A percentile compares a stretch with the other conserved stretches of the same genome.
phyloP scores from a whole-genome alignment of 1,284 basidiomycete species.

The Takashimella tepidaria region DNA sequence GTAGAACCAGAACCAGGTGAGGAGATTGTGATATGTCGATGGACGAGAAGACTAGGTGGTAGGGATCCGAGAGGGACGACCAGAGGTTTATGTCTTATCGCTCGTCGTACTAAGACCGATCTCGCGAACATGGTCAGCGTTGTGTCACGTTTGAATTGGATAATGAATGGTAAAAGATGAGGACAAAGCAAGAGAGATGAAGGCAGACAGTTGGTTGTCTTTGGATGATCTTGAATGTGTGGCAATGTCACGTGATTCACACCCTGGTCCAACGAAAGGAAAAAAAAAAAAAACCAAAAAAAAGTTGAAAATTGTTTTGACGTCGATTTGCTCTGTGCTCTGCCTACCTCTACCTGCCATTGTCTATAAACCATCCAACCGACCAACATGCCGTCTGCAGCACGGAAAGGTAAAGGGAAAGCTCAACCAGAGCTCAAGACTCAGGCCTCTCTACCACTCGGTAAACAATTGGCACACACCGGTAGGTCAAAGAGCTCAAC shows the following conservation, averaged over 20 bases:
- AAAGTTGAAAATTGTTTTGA: neutral
- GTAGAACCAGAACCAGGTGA: neutral
- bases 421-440: constrained; percentile 26
- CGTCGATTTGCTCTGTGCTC: neutral
- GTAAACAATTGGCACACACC: constrained; percentile 83
- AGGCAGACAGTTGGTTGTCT: too few species aligned
- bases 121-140: neutral
- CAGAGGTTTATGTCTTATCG: neutral
- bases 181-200: too few species aligned
- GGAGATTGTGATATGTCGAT: neutral
- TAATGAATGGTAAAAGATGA: too few species aligned
- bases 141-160: too few species aligned
- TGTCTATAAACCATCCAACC: too few species aligned
- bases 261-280: too few species aligned
- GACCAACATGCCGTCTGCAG: neutral
- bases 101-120: neutral
- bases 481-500: too few species aligned
- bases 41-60: neutral
- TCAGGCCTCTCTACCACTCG: constrained; percentile 56
- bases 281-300: too few species aligned
- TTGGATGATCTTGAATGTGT: too few species aligned
- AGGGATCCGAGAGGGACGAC: neutral
- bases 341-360: neutral
- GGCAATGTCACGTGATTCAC: too few species aligned
- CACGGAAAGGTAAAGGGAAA: constrained; percentile 29